Evolutionary conservation across 768 basidiomycete species (phyloP).

Genomic region (Sarcodon sp.): DNA sequence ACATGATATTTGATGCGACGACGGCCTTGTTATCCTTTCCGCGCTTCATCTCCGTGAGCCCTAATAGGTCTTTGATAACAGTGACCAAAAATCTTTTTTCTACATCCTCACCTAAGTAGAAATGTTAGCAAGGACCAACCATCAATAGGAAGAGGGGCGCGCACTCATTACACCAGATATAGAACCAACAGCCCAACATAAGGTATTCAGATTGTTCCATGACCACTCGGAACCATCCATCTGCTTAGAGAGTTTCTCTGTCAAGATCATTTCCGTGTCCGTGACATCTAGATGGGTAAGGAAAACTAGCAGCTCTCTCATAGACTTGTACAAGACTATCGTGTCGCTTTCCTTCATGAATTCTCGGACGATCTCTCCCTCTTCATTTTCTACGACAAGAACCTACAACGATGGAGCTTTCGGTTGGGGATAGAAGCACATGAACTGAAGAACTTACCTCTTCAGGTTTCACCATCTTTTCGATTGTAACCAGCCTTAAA

Average conservation of each 20-base stretch:
- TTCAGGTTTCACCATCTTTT: slow-evolving; percentile 96
- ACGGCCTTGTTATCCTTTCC: slow-evolving; percentile 99
- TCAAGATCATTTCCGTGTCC: slow-evolving; percentile 90
- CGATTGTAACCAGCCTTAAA: slow-evolving; percentile 84
- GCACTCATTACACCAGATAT: slow-evolving; percentile 96
- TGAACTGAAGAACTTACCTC: slow-evolving; percentile 40
- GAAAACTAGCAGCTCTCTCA: slow-evolving; percentile 92
- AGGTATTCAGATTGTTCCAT: slow-evolving; percentile 96
- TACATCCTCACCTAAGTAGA: slow-evolving; percentile 72
- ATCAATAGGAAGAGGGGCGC: slow-evolving; percentile 15
- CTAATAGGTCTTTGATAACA: slow-evolving; percentile 92
- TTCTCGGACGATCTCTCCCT: slow-evolving; percentile 94
- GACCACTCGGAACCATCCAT: slow-evolving; percentile 98
- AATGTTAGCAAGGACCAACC: no score
- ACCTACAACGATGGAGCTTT: slow-evolving; percentile 36
- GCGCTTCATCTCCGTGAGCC: slow-evolving; percentile 88
- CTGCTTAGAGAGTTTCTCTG: slow-evolving; percentile 90
- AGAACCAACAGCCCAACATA: slow-evolving; percentile 97
- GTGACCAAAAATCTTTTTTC: slow-evolving; percentile 96
- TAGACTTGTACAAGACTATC: slow-evolving; percentile 92
- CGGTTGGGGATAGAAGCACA: slow-evolving; percentile 2
- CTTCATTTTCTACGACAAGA: slow-evolving; percentile 95
- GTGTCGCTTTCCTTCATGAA: slow-evolving; percentile 96
- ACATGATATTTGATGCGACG: slow-evolving; percentile 88
- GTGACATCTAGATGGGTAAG: slow-evolving; percentile 88